Evolutionary conservation across 192 early-diverging fungal species (phyloP).

Genomic region (Linnemannia zychae): DNA sequence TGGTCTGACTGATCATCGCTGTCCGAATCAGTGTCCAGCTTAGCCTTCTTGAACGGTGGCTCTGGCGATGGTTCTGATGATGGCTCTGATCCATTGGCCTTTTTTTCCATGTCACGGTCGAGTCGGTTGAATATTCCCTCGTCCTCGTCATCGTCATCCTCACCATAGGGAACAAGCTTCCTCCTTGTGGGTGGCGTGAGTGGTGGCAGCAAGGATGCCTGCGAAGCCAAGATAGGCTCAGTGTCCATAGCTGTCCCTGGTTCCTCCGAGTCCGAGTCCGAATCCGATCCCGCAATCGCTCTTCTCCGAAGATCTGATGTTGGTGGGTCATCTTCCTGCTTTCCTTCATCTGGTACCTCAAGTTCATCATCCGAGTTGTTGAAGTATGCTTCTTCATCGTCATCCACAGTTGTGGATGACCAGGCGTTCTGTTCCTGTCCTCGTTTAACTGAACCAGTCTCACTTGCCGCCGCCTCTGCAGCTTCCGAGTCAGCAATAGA

Average conservation of each 20-base stretch:
- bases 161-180: slow-evolving; percentile 47
- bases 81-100: slow-evolving; percentile 10
- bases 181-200: slow-evolving; percentile 24
- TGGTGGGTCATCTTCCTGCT: slow-evolving; percentile 46
- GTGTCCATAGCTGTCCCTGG: slow-evolving; percentile 20
- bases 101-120: background rate
- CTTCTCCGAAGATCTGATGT: slow-evolving; percentile 41
- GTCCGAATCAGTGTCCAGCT: slow-evolving; percentile 27
- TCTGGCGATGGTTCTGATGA: background rate
- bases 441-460: slow-evolving; percentile 47
- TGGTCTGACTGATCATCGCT: slow-evolving; percentile 8
- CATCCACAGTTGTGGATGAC: slow-evolving; percentile 70
- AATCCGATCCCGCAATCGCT: slow-evolving; percentile 21
- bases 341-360: slow-evolving; percentile 48
- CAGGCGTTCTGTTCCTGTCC: slow-evolving; percentile 51
- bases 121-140: slow-evolving; percentile 32
- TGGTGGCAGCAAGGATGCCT: slow-evolving; percentile 12
- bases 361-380: slow-evolving; percentile 76
- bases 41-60: slow-evolving; percentile 36
- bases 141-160: slow-evolving; percentile 47
- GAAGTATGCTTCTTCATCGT: slow-evolving; percentile 89
- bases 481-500: slow-evolving; percentile 53
- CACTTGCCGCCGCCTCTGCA: slow-evolving; percentile 34
- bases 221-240: slow-evolving; percentile 34
- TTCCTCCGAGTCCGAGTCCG: slow-evolving; percentile 16